Evolutionary conservation across 2,329 filamentous ascomycete species (phyloP).

Genomic region (Bipolaris gigantea): DNA sequence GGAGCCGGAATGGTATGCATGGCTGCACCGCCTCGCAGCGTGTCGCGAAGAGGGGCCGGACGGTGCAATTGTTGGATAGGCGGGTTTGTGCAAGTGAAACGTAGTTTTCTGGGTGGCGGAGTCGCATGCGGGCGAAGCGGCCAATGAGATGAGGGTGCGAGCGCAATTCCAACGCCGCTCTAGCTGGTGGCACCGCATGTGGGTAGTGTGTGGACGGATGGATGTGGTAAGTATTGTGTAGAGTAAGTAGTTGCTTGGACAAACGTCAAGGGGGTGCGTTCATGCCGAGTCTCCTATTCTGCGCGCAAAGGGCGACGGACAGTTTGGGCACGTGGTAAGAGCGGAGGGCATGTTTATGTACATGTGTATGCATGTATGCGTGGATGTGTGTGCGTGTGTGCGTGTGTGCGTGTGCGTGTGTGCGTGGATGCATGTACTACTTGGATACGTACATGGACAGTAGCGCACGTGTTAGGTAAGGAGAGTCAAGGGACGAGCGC

Average conservation of each 20-base stretch:
- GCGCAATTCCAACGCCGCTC: constrained; percentile 4
- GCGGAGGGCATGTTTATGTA: background rate
- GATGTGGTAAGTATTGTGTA: too few relatives aligned
- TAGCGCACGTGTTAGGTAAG: background rate
- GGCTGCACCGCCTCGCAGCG: constrained; percentile 9
- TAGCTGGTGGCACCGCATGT: background rate
- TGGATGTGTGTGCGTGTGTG: too few relatives aligned
- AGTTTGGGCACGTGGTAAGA: background rate
- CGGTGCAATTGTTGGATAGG: constrained; percentile 5
- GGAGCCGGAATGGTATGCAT: background rate
- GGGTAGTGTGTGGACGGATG: too few relatives aligned
- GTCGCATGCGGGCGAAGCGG: constrained; percentile 4
- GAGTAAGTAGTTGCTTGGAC: too few relatives aligned
- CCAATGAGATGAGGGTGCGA: constrained; percentile 11
- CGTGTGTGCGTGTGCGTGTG: too few relatives aligned
- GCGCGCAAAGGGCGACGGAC: background rate
- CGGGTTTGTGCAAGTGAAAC: constrained; percentile 16
- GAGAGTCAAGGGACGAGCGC: background rate
- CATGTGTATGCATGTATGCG: background rate
- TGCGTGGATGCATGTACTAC: background rate
- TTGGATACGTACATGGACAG: background rate
- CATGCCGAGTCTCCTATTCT: background rate
- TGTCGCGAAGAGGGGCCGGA: constrained; percentile 13
- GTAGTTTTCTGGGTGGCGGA: constrained; percentile 16
- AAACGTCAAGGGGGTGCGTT: background rate